Evolutionary conservation across 345 rosid genomes (phyloP).

Genomic region (Sisymbrium altissimum): DNA sequence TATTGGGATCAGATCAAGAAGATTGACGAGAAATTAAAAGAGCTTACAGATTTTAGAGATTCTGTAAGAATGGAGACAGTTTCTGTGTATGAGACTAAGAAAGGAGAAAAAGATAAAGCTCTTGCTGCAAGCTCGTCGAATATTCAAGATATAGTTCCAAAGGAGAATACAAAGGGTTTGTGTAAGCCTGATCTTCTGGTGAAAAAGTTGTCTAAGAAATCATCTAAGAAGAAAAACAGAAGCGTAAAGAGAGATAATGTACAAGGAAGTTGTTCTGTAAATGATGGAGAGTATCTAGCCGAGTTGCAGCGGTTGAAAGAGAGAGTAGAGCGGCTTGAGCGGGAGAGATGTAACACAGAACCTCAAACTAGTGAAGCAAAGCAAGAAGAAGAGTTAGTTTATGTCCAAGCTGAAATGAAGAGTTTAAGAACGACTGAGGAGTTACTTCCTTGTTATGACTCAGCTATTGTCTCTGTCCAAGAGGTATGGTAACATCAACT

Average conservation of each 20-base stretch:
- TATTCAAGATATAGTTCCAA: conserved; percentile 43
- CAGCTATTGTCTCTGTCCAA: conserved; percentile 21
- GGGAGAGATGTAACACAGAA: conserved; percentile 27
- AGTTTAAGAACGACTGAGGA: neutral
- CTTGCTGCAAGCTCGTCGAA: conserved; percentile 14
- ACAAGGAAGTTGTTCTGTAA: conserved; percentile 29
- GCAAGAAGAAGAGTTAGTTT: conserved; percentile 47
- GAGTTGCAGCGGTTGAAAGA: conserved; percentile 9
- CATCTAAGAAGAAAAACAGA: conserved; percentile 25
- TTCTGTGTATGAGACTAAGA: conserved; percentile 24
- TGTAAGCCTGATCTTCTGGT: conserved; percentile 1
- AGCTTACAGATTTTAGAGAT: conserved; percentile 38
- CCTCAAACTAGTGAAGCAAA: conserved; percentile 25
- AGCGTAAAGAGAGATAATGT: neutral
- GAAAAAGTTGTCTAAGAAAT: conserved; percentile 33
- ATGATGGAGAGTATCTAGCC: conserved; percentile 27
- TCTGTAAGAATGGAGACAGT: conserved; percentile 18
- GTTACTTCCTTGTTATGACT: conserved; percentile 41
- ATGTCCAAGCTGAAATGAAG: conserved; percentile 25
- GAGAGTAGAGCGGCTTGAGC: conserved; percentile 35
- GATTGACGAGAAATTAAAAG: conserved; percentile 47
- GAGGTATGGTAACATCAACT: conserved; percentile 19
- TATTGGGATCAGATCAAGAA: conserved; percentile 35
- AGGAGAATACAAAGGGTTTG: conserved; percentile 13
- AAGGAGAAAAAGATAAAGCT: conserved; percentile 4